Percentiles rank a stretch among this genome's conserved stretches.
Evolutionary conservation across 148 eudicot species (phyloP).

Genomic region (Spergularia marina): DNA sequence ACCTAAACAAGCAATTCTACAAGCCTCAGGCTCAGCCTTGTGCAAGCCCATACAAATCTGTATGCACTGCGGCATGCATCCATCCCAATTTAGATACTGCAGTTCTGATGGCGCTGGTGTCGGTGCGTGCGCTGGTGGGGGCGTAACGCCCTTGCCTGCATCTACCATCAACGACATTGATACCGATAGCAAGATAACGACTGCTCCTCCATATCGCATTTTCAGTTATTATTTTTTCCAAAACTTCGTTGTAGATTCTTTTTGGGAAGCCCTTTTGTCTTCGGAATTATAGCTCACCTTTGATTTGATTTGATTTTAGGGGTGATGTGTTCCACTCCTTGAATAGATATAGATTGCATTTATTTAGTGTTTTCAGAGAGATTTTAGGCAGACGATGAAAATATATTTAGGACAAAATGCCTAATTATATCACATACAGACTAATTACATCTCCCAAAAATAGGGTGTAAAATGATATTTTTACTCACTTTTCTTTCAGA

Average conservation of each 20-base stretch:
- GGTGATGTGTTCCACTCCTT: not conserved
- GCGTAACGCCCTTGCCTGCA: too few species aligned
- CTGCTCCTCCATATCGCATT: too few species aligned
- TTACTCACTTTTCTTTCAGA: too few species aligned
- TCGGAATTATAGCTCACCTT: not conserved
- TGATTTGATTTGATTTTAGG: too few species aligned
- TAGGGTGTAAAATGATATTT: too few species aligned
- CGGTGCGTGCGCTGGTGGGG: not conserved
- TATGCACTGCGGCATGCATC: constrained; percentile 29
- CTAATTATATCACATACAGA: not conserved
- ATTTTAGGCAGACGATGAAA: not conserved
- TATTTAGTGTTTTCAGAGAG: not conserved
- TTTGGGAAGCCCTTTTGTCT: too few species aligned
- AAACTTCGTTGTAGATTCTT: too few species aligned
- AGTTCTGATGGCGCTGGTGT: constrained; percentile 5
- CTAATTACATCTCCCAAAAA: too few species aligned
- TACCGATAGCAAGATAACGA: not conserved
- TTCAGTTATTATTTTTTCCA: too few species aligned
- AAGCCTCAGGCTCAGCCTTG: not conserved
- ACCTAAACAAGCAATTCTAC: constrained; percentile 8
- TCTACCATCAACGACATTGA: not conserved
- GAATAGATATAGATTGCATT: not conserved
- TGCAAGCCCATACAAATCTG: constrained; percentile 18
- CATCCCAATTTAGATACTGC: constrained; percentile 19
- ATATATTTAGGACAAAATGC: not conserved